These are phyloP conservation scores for Wallemia mellicola DNA, from an alignment of 1,284 basidiomycete genomes.

Conservation along the genomic window DNA sequence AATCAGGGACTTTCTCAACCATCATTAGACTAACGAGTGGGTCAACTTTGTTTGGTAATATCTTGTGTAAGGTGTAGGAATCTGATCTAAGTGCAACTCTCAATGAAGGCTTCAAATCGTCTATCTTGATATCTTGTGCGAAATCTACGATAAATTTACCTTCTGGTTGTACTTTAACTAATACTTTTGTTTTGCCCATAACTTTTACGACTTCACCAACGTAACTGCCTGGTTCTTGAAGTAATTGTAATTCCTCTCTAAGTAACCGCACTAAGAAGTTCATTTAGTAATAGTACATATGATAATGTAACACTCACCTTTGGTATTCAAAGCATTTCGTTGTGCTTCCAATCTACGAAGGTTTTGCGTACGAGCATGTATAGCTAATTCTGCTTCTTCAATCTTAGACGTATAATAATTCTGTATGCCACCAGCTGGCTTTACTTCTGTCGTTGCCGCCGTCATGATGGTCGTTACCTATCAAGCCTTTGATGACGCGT, in stretches of 20 bases:
- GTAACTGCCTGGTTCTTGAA: conserved; percentile 90
- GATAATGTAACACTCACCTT: conserved; percentile 26
- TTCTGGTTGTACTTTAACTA: conserved; percentile 95
- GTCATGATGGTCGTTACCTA: conserved; percentile 1
- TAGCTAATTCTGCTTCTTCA: conserved; percentile 62
- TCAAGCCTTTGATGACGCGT: neutral
- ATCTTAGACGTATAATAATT: conserved; percentile 92
- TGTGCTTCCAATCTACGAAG: conserved; percentile 81
- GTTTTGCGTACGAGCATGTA: conserved; percentile 92
- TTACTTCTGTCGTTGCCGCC: neutral
- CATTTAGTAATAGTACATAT: neutral
- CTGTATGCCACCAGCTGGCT: conserved; percentile 13
- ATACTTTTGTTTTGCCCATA: conserved; percentile 96
- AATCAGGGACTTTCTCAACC: conserved; percentile 99
- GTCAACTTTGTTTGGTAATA: conserved; percentile 82
- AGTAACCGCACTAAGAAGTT: conserved; percentile 36
- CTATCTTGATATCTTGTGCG: conserved; percentile 58
- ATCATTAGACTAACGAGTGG: conserved; percentile 92
- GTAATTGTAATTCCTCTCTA: conserved; percentile 70
- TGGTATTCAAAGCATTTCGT: conserved; percentile 77
- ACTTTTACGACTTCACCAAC: conserved; percentile 95
- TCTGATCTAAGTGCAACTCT: conserved; percentile 89
- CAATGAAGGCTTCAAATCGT: conserved; percentile 49
- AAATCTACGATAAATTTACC: conserved; percentile 97
- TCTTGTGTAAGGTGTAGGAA: conserved; percentile 76